Conservation (phyloP, 1,284 basidiomycete species). For the Sphagnurus paluster region DNA sequence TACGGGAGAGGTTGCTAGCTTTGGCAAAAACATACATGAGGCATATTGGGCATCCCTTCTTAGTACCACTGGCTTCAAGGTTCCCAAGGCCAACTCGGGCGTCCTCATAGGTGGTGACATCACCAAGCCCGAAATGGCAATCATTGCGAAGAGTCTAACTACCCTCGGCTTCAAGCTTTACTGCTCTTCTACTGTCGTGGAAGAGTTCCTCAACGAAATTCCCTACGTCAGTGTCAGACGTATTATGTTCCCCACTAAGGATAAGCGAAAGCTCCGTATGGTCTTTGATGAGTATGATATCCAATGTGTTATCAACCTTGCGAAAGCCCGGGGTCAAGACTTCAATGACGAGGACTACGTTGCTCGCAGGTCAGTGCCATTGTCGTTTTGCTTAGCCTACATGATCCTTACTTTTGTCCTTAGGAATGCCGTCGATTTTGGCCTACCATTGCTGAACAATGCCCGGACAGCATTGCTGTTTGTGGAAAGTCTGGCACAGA, state of each 20-base stretch:
- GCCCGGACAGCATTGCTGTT: slow-evolving; percentile 88
- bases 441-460: slow-evolving; percentile 89
- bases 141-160: slow-evolving; percentile 75
- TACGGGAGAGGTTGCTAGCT: slow-evolving; percentile 98
- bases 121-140: slow-evolving; percentile 77
- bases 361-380: slow-evolving; percentile 67
- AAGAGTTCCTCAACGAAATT: slow-evolving; percentile 81
- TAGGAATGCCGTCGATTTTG: slow-evolving; percentile 92
- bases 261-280: slow-evolving; percentile 94
- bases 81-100: slow-evolving; percentile 79
- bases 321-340: slow-evolving; percentile 77
- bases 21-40: slow-evolving; percentile 92
- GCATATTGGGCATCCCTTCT: slow-evolving; percentile 95
- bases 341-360: slow-evolving; percentile 96
- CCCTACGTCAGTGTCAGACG: slow-evolving; percentile 82
- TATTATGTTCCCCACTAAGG: slow-evolving; percentile 96
- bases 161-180: slow-evolving; percentile 92
- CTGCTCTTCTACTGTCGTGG: slow-evolving; percentile 82
- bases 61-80: slow-evolving; percentile 90
- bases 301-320: slow-evolving; percentile 93
- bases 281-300: slow-evolving; percentile 96
- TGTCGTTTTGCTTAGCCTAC: background rate
- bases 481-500: slow-evolving; percentile 87
- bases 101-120: slow-evolving; percentile 89
- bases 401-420: slow-evolving; percentile 16